phyloP scores from a whole-genome alignment of 169 alveolate genomes.

The Eimeria praecox region DNA sequence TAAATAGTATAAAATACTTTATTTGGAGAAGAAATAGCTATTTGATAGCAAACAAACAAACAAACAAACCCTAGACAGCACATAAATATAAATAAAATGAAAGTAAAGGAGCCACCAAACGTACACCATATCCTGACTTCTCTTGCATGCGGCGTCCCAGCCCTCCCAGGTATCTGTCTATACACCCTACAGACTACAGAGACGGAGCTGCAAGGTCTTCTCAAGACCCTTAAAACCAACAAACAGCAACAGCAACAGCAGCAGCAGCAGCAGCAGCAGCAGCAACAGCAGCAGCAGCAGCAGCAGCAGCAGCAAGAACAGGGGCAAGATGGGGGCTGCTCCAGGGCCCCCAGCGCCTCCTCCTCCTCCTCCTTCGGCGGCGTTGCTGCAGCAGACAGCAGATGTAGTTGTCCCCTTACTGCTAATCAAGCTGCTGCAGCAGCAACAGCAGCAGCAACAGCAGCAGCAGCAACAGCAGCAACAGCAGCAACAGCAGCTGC shows the following conservation, averaged over 20 bases:
- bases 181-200: constrained; percentile 35
- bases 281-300: constrained; percentile 16
- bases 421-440: too few relatives aligned
- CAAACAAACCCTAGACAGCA: not conserved
- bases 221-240: not conserved
- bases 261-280: constrained; percentile 40
- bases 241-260: constrained; percentile 10
- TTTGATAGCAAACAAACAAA: too few relatives aligned
- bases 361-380: too few relatives aligned
- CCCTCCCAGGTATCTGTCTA: constrained; percentile 25
- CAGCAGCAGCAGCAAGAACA: not conserved
- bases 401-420: too few relatives aligned
- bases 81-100: not conserved
- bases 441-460: too few relatives aligned
- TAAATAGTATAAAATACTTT: not conserved
- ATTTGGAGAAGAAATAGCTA: too few relatives aligned
- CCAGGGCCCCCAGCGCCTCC: too few relatives aligned
- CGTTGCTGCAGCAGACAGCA: not conserved
- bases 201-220: constrained; percentile 2
- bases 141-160: constrained; percentile 6
- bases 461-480: too few relatives aligned
- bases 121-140: constrained; percentile 5
- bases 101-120: too few relatives aligned
- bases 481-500: constrained; percentile 4
- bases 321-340: not conserved